Conservation (phyloP, 352 stramenopile genomes). For the Elongisporangium anandrum region DNA sequence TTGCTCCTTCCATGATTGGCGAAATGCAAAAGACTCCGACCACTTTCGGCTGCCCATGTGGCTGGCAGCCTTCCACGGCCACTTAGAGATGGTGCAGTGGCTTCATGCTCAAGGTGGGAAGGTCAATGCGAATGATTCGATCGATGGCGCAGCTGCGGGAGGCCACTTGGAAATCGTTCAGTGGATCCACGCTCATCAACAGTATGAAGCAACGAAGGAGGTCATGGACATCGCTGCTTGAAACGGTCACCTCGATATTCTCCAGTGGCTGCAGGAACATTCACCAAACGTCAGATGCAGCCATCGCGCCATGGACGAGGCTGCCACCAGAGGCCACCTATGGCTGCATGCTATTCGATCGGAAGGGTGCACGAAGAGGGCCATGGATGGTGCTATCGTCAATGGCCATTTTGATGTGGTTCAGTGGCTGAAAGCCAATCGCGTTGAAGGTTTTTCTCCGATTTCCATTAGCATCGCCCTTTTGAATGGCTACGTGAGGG, state of each 20-base stretch:
- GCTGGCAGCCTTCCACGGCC: constrained; percentile 40
- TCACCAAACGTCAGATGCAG: constrained; percentile 36
- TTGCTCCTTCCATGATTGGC: too few relatives aligned
- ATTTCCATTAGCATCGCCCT: too few relatives aligned
- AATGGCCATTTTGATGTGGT: constrained; percentile 45
- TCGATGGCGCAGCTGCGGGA: constrained; percentile 20
- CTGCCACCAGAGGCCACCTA: constrained; percentile 25
- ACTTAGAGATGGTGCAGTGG: constrained; percentile 43
- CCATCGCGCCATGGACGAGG: constrained; percentile 36
- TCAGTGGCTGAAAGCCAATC: constrained; percentile 11
- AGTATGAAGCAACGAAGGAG: constrained; percentile 31
- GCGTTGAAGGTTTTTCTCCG: too few relatives aligned
- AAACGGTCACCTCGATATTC: constrained; percentile 41
- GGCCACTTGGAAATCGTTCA: constrained; percentile 39
- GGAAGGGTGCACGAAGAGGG: constrained; percentile 37
- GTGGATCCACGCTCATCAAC: constrained; percentile 34
- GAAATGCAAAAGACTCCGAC: constrained; percentile 10
- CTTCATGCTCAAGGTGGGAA: constrained; percentile 30
- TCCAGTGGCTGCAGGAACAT: constrained; percentile 46
- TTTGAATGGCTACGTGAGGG: too few relatives aligned
- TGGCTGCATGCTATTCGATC: constrained; percentile 35
- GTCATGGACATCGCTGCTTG: constrained; percentile 43
- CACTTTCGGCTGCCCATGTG: constrained; percentile 38
- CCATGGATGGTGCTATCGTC: constrained; percentile 48
- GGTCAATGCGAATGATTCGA: constrained; percentile 36